Base-by-base conservation (phyloP, 1,139 yeast species). In the Hanseniaspora uvarum region DNA sequence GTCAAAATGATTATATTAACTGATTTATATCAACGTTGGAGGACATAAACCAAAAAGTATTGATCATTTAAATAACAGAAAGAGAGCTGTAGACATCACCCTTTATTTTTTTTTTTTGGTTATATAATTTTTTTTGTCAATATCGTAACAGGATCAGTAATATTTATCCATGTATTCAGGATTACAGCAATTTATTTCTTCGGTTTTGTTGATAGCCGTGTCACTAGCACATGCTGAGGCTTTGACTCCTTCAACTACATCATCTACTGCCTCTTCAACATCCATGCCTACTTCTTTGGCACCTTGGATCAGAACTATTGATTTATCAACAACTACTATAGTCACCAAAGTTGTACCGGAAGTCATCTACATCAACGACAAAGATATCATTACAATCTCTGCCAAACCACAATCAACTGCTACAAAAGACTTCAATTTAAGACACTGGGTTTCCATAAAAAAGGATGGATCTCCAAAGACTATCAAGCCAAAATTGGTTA, bases 401-500 rank as follows among this genome's bases (percentile, higher is more conserved):
- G 86, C 83, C 12, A 78, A 80, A 62, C 95, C 94, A 1, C 19
- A 18, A 19, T 11, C 46, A 0, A 78, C 86, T 0, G 66, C 63
- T 2, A 68, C 68, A 8, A 78, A 86, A 21, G 72, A 82, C 58
- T 44, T 46, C 6, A 86, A 86, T 14, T 74, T 85, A 57, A 79
- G 80, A 58, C 85, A 84, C n/a, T 87, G 96, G 96, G 72, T 87
- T 49, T 76, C 86, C 2, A 72, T 87, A 62, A 76, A 86, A 55
- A 81, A 82, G 58, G 79, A 82, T 57, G 96, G 96, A 8, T 67
- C 75, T n/a, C 94, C 95, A 54, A 81, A 82, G 65, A 86, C 95
- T 0, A 78, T 86, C 52, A 72, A 69, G 48, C 96, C 96, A 1
- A 75, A 84, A 60, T 62, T 80, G 61, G 86, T 86, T 62, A 79